These are phyloP conservation scores for Spathaspora arborariae DNA, from an alignment of 805 yeast genomes.

Conservation along the genomic window DNA sequence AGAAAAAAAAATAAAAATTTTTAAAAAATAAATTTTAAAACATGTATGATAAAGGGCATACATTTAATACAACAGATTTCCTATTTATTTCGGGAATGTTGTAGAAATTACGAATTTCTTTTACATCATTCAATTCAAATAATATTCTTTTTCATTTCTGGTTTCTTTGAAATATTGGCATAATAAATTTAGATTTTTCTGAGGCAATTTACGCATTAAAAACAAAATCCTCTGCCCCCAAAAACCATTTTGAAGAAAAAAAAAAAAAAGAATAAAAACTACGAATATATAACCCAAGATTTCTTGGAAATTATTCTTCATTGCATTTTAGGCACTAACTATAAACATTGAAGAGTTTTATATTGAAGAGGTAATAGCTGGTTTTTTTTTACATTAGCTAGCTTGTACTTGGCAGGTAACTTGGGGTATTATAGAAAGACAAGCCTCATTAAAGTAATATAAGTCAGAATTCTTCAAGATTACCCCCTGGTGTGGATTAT, in stretches of 20 bases:
- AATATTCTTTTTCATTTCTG: background rate
- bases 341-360: background rate
- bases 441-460: no score
- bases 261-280: background rate
- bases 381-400: no score
- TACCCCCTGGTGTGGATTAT: no score
- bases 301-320: background rate
- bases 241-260: constrained; percentile 2
- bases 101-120: background rate
- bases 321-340: background rate
- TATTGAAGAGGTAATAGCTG: background rate
- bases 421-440: no score
- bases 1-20: background rate
- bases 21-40: background rate
- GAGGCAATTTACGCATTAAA: background rate
- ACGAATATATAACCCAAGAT: background rate
- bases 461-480: no score
- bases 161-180: no score
- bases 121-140: background rate
- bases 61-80: background rate
- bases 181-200: background rate
- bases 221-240: background rate
- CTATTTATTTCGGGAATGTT: background rate
- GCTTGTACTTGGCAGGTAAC: no score
- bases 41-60: background rate